Conservation (phyloP, 139 green algal genomes). For the Chlamydomonas incerta region DNA sequence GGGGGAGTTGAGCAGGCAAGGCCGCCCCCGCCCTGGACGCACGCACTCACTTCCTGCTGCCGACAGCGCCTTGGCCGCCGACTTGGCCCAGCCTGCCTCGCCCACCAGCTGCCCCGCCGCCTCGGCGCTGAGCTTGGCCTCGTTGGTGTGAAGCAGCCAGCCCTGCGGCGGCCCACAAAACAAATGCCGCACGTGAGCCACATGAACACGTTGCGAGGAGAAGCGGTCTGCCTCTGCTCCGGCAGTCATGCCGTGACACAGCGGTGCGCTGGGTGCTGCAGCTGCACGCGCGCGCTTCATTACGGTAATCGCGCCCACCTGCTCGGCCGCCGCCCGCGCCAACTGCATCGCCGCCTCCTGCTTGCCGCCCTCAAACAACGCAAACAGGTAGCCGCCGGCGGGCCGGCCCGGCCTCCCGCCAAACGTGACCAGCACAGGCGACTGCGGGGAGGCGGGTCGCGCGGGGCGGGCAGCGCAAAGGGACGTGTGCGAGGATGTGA, state of each 20-base stretch:
- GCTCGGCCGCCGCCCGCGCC: background rate
- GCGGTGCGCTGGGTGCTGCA: too few species aligned
- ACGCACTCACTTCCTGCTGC: background rate
- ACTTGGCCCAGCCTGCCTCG: constrained; percentile 3
- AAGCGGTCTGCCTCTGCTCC: too few species aligned
- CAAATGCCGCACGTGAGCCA: too few species aligned
- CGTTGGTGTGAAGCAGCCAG: constrained; percentile 29
- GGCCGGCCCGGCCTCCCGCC: background rate
- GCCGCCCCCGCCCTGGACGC: too few species aligned
- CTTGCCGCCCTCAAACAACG: background rate
- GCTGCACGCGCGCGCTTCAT: too few species aligned
- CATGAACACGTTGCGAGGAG: too few species aligned
- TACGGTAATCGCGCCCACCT: background rate
- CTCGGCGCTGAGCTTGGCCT: background rate
- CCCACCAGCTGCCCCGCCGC: background rate
- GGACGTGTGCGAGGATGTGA: too few species aligned
- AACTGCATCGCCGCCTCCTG: constrained; percentile 6
- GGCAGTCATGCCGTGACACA: too few species aligned
- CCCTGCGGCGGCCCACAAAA: too few species aligned
- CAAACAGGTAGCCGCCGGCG: constrained; percentile 2
- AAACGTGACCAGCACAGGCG: background rate
- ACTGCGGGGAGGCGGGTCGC: too few species aligned
- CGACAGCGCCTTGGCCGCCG: background rate
- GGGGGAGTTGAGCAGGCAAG: too few species aligned
- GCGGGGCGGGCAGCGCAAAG: too few species aligned